These are phyloP conservation scores for Neonectria faginata DNA, from an alignment of 2,329 filamentous ascomycete genomes.

Conservation along the genomic window DNA sequence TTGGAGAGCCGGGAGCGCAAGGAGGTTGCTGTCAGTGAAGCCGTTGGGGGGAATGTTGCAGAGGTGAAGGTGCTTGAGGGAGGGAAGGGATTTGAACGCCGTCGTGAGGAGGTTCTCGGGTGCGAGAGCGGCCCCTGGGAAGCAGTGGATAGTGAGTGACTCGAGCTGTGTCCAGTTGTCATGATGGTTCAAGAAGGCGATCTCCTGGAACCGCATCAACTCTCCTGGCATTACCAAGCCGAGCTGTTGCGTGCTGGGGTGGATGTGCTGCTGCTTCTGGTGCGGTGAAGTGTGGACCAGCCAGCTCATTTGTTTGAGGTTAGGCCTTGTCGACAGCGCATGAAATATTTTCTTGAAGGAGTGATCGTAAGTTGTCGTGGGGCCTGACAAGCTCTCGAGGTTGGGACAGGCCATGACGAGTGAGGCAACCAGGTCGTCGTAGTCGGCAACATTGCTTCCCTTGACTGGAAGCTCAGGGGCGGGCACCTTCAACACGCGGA, in stretches of 20 bases:
- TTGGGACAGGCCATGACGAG: conserved; percentile 75
- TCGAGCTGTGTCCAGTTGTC: conserved; percentile 66
- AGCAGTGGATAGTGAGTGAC: conserved; percentile 69
- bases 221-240: conserved; percentile 46
- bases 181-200: conserved; percentile 64
- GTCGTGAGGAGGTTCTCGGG: conserved; percentile 64
- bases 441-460: conserved; percentile 56
- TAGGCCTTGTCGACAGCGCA: conserved; percentile 67
- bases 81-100: conserved; percentile 63
- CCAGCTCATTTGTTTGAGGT: conserved; percentile 71
- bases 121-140: conserved; percentile 65
- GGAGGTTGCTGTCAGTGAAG: conserved; percentile 68
- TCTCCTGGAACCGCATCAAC: conserved; percentile 49
- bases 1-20: conserved; percentile 65
- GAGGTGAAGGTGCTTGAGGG: conserved; percentile 69
- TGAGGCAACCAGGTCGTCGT: conserved; percentile 69
- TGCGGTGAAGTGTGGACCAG: conserved; percentile 57
- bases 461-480: conserved; percentile 57
- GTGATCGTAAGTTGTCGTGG: conserved; percentile 66
- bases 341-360: conserved; percentile 68
- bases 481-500: conserved; percentile 67
- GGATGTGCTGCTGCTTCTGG: conserved; percentile 48
- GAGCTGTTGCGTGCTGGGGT: conserved; percentile 47
- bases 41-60: conserved; percentile 66
- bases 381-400: conserved; percentile 68